Evolutionary conservation across 768 basidiomycete genomes (phyloP).

Genomic region (Sarcodon aspratus): DNA sequence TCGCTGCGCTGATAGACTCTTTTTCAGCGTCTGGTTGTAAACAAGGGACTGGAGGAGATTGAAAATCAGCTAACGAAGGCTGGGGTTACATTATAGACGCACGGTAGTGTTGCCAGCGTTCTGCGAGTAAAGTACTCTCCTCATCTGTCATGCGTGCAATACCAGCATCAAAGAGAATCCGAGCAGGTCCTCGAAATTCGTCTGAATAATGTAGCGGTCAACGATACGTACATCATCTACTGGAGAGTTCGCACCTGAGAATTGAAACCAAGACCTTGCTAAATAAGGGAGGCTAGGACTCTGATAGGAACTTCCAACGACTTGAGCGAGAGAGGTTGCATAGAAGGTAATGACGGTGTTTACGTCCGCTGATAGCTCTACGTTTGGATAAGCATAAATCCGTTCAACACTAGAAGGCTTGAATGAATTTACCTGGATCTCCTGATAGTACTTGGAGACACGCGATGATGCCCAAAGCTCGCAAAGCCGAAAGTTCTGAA

Average conservation of each 20-base stretch:
- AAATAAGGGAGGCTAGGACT: conserved; percentile 65
- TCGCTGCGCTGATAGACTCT: conserved; percentile 45
- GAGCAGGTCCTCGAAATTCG: conserved; percentile 69
- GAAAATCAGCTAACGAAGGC: conserved; percentile 5
- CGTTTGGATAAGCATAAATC: too few species aligned
- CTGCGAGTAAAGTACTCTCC: conserved; percentile 45
- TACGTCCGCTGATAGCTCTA: conserved; percentile 42
- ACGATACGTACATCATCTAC: conserved; percentile 2
- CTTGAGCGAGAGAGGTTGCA: conserved; percentile 52
- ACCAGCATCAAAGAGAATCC: conserved; percentile 68
- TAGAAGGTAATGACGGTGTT: conserved; percentile 77
- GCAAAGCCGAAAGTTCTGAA: conserved; percentile 52
- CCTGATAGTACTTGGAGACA: conserved; percentile 63
- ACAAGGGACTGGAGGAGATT: conserved; percentile 38
- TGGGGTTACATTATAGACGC: conserved; percentile 10
- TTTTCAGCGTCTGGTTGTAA: conserved; percentile 49
- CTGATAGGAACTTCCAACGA: conserved; percentile 49
- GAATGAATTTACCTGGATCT: conserved; percentile 43
- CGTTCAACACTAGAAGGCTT: neutral
- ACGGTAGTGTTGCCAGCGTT: conserved; percentile 59
- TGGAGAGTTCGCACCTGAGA: conserved; percentile 39
- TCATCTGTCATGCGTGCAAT: conserved; percentile 58
- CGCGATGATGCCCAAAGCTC: conserved; percentile 55
- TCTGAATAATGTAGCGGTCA: conserved; percentile 21
- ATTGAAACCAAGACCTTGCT: conserved; percentile 66